phyloP scores from a whole-genome alignment of 495 filamentous ascomycete species.

The Penicillium parvum region DNA sequence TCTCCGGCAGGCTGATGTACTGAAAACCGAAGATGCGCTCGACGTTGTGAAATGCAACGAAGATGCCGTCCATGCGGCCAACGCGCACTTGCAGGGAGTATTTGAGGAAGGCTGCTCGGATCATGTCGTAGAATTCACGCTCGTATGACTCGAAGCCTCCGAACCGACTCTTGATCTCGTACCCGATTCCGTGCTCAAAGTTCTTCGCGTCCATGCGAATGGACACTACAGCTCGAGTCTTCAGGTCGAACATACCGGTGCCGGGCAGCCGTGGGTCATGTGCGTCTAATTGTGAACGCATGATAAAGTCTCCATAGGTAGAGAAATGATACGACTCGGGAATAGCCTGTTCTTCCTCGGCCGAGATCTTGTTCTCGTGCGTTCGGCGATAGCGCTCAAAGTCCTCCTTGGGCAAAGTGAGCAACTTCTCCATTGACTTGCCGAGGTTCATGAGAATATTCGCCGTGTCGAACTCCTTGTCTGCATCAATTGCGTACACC shows the following conservation, averaged over 20 bases:
- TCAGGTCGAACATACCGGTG: constrained; percentile 93
- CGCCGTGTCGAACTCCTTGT: constrained; percentile 84
- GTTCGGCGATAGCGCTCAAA: constrained; percentile 78
- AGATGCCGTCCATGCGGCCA: constrained; percentile 98
- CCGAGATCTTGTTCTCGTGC: constrained; percentile 55
- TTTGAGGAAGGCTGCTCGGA: constrained; percentile 88
- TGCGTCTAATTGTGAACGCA: constrained; percentile 95
- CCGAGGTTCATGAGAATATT: constrained; percentile 88
- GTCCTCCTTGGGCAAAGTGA: constrained; percentile 75
- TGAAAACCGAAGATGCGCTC: constrained; percentile 97
- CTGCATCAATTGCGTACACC: constrained; percentile 92
- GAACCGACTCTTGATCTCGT: constrained; percentile 72
- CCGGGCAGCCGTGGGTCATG: constrained; percentile 83
- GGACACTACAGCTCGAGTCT: constrained; percentile 85
- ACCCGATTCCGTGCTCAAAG: constrained; percentile 72
- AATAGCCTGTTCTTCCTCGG: constrained; percentile 59
- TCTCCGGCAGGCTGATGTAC: constrained; percentile 79
- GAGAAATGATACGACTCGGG: constrained; percentile 85
- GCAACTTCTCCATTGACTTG: constrained; percentile 91
- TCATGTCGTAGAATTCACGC: constrained; percentile 96
- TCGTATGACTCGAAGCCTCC: constrained; percentile 89
- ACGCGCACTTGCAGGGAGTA: constrained; percentile 95
- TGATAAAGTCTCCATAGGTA: constrained; percentile 82
- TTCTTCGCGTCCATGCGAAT: constrained; percentile 79
- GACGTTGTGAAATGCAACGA: constrained; percentile 96